Conservation (phyloP, 805 yeast genomes). For the Isabelozyma heimii region DNA sequence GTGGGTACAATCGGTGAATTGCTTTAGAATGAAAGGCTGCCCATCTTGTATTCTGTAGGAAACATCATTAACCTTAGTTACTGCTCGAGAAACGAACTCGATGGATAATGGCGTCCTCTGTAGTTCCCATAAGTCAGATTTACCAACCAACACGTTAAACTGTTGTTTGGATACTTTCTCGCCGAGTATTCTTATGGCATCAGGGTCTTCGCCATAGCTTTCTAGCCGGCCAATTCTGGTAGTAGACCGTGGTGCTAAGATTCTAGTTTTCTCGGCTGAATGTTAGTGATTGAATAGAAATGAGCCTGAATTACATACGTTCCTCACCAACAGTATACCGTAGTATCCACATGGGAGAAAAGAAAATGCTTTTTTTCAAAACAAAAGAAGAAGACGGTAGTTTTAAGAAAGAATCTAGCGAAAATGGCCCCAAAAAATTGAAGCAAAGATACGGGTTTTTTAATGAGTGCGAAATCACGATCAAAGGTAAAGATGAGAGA, state of each 20-base stretch:
- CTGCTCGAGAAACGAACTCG: constrained; percentile 26
- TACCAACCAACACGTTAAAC: constrained; percentile 16
- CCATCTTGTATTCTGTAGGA: constrained; percentile 13
- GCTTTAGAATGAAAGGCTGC: not conserved
- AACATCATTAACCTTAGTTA: constrained; percentile 25
- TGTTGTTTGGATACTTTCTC: constrained; percentile 30
- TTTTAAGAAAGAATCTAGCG: no score
- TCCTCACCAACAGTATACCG: constrained; percentile 1
- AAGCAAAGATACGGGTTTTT: not conserved
- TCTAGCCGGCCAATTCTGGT: constrained; percentile 8
- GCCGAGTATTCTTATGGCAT: constrained; percentile 22
- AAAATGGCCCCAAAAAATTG: not conserved
- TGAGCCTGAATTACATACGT: constrained; percentile 2
- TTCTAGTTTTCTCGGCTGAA: not conserved
- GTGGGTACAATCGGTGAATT: not conserved
- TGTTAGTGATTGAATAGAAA: not conserved
- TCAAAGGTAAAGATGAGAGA: not conserved
- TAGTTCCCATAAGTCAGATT: constrained; percentile 3
- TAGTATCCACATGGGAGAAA: constrained; percentile 6
- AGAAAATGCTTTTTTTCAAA: no score
- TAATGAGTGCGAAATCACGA: no score
- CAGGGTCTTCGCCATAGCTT: constrained; percentile 18
- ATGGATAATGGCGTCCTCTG: constrained; percentile 15
- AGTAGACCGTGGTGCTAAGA: constrained; percentile 3
- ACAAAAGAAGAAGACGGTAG: not conserved